phyloP scores from a whole-genome alignment of 495 filamentous ascomycete species.

The Hypoxylon lienhwacheense region DNA sequence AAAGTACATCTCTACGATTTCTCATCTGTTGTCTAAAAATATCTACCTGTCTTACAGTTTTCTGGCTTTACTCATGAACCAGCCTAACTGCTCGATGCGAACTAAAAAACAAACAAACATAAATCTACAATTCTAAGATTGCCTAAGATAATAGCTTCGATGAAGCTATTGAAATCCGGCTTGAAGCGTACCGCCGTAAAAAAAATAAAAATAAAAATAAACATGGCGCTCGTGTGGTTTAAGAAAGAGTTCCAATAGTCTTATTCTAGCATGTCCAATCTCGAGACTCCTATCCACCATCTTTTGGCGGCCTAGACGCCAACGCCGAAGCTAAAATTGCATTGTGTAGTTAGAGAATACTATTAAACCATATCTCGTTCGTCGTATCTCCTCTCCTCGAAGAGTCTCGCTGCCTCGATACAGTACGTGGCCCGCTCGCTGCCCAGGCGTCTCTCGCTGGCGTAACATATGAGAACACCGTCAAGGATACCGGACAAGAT shows the following conservation, averaged over 20 bases:
- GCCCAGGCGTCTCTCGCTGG: slow-evolving; percentile 74
- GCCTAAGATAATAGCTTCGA: too few species aligned
- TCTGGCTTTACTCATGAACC: too few species aligned
- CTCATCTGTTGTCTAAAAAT: too few species aligned
- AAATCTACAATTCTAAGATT: too few species aligned
- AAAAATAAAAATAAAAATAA: too few species aligned
- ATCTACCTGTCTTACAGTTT: too few species aligned
- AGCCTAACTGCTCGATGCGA: too few species aligned
- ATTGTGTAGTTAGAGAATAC: slow-evolving; percentile 30
- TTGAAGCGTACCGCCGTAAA: neutral
- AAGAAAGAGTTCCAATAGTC: slow-evolving; percentile 13
- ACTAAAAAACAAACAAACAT: too few species aligned
- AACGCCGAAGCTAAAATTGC: slow-evolving; percentile 31
- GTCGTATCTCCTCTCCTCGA: slow-evolving; percentile 59
- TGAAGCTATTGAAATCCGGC: too few species aligned
- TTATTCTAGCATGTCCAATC: slow-evolving; percentile 34
- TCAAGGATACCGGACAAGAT: slow-evolving; percentile 91
- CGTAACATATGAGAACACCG: slow-evolving; percentile 90
- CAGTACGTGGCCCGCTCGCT: slow-evolving; percentile 76
- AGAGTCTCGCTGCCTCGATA: slow-evolving; percentile 80
- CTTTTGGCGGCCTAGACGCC: slow-evolving; percentile 18
- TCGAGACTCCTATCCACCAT: slow-evolving; percentile 32
- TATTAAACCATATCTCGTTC: slow-evolving; percentile 42
- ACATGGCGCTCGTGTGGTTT: too few species aligned
- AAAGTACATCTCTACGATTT: too few species aligned